Base-by-base conservation (phyloP, 2,329 filamentous ascomycete genomes). In the Xylaria sp. region DNA sequence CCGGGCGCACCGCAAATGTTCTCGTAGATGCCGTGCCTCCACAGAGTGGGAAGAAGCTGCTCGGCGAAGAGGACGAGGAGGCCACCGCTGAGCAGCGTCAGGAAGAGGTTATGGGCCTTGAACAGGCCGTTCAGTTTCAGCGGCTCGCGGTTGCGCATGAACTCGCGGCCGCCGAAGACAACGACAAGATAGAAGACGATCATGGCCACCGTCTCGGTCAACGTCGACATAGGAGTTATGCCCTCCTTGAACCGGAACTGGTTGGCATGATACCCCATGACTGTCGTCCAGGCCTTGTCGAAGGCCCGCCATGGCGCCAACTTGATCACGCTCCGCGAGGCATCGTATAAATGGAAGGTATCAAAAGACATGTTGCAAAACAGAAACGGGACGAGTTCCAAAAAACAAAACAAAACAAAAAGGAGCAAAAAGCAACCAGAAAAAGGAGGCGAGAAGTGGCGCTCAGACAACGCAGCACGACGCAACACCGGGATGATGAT, bases 41-140 rank as follows among this genome's bases (percentile, higher is more conserved):
- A 86, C 48, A 97, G 73, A n/a, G 87, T 93, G 40, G 92, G 90
- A 49, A 96, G 79, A 60, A 97, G 79, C 79, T 97, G 90, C 82
- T 97, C 93, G 66, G 91, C 78, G 74, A 94, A 97, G 66, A 97
- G 86, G 52, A 81, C 86, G 69, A 97, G 76, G 44, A 97, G 82
- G 47, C 84, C 80, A 57, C 78, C 89, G 71, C 90, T 94, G 77
- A 96, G 90, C 63, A 84, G 76, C 21, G 93, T 97, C 70, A 97
- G 79, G 77, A 92, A 86, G 66, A 97, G 86, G 82, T 97, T 97
- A 84, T 97, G 93, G 71, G 96, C 82, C 78, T 96, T 90, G 82
- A 97, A 97, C 53, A 93, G 79, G 19, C 82, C 79, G 78, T 90
- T 94, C 70, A 97, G 84, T 81, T 93, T 90, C 77, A 94, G 87